A percentile compares a stretch with the other conserved stretches of the same genome.
Evolutionary conservation across 768 basidiomycete genomes (phyloP).

Genomic region (Kwoniella europaea): DNA sequence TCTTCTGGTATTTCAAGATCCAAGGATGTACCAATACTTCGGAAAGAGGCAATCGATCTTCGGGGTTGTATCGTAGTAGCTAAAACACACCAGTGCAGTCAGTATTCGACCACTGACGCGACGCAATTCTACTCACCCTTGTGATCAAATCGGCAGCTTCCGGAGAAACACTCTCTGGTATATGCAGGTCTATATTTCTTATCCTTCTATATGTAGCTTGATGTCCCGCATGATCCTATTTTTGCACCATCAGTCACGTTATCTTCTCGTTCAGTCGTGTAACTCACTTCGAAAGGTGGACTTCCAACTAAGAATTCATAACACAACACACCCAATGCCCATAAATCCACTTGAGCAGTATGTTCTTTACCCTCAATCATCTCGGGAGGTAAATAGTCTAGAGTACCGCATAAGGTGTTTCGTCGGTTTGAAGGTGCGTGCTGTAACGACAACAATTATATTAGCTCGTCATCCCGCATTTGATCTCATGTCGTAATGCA

Average conservation of each 20-base stretch:
- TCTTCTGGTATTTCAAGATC: constrained; percentile 64
- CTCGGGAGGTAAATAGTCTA: constrained; percentile 97
- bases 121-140: constrained; percentile 60
- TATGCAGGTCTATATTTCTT: constrained; percentile 65
- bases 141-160: constrained; percentile 73
- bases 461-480: neutral
- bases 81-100: constrained; percentile 53
- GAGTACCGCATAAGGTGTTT: constrained; percentile 89
- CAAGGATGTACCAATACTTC: constrained; percentile 84
- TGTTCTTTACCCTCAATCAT: constrained; percentile 95
- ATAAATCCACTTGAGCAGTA: constrained; percentile 87
- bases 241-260: too few species aligned
- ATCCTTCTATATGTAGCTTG: constrained; percentile 89
- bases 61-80: constrained; percentile 79
- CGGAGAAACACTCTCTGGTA: constrained; percentile 66
- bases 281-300: constrained; percentile 76
- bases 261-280: too few species aligned
- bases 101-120: neutral
- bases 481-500: too few species aligned
- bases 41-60: constrained; percentile 72
- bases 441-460: neutral
- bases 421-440: constrained; percentile 88
- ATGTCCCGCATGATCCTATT: constrained; percentile 38
- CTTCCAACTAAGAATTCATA: constrained; percentile 91
- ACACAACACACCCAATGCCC: constrained; percentile 95